Conservation (phyloP, 169 alveolate genomes). For the Eimeria acervulina region DNA sequence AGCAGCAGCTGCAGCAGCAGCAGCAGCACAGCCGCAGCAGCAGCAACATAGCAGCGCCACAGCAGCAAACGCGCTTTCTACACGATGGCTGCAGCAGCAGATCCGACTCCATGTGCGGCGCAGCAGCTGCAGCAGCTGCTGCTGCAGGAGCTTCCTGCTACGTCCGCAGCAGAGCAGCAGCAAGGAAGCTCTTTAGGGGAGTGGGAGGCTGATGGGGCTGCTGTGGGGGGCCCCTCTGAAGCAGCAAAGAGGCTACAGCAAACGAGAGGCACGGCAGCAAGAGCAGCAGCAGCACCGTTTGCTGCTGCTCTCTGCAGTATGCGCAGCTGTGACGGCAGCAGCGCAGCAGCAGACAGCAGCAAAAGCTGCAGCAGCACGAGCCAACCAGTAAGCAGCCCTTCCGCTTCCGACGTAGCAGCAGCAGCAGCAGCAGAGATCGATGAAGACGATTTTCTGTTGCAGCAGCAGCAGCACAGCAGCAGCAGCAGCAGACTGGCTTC, state of each 20-base stretch:
- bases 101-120: constrained; percentile 55
- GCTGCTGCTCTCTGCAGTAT: constrained; percentile 6
- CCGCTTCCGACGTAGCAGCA: constrained; percentile 24
- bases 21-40: constrained; percentile 25
- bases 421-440: constrained; percentile 37
- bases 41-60: neutral
- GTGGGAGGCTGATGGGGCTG: constrained; percentile 29
- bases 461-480: neutral
- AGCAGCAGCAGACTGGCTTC: constrained; percentile 32
- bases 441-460: constrained; percentile 13
- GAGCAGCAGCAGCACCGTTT: constrained; percentile 19
- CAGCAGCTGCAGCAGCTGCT: constrained; percentile 65
- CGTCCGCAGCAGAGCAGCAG: constrained; percentile 40
- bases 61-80: neutral
- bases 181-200: neutral
- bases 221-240: constrained; percentile 48
- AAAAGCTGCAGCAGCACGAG: constrained; percentile 57
- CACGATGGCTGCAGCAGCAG: constrained; percentile 59
- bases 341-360: constrained; percentile 49
- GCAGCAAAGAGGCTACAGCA: constrained; percentile 47
- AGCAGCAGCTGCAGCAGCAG: constrained; percentile 58
- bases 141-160: neutral
- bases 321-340: constrained; percentile 62
- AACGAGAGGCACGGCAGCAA: neutral
- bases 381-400: constrained; percentile 47